These are phyloP conservation scores for Gossypium aridum DNA, from an alignment of 441 rosid genomes.

Conservation along the genomic window DNA sequence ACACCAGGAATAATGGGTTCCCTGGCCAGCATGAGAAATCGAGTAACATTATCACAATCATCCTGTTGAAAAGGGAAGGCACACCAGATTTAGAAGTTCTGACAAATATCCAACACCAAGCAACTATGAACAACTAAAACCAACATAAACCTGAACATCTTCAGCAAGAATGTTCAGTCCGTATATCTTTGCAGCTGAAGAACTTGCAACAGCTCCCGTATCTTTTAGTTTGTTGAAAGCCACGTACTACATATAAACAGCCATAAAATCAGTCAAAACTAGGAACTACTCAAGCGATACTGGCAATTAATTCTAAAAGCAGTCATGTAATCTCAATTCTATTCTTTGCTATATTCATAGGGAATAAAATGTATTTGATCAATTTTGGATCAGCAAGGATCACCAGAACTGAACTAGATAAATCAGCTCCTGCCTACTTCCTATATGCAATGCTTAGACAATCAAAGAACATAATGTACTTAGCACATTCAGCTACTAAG, in stretches of 20 bases:
- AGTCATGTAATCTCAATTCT: neutral
- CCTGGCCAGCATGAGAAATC: constrained; percentile 25
- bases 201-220: constrained; percentile 46
- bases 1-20: constrained; percentile 97
- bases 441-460: neutral
- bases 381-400: neutral
- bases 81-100: neutral
- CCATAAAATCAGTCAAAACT: neutral
- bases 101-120: constrained; percentile 4
- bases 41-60: constrained; percentile 46
- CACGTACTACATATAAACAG: constrained; percentile 24
- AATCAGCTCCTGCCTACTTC: neutral
- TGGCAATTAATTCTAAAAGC: neutral
- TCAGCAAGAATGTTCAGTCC: constrained; percentile 52
- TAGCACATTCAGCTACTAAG: neutral
- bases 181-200: constrained; percentile 2
- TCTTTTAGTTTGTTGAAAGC: constrained; percentile 60
- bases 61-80: constrained; percentile 42
- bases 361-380: neutral
- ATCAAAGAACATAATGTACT: neutral
- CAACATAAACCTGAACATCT: constrained; percentile 75
- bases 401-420: neutral
- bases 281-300: neutral
- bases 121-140: constrained; percentile 1
- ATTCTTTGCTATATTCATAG: neutral